Percentiles rank a stretch among this genome's conserved stretches.
phyloP scores from a whole-genome alignment of 176 grass and related monocot genomes.

The Juncus effusus region DNA sequence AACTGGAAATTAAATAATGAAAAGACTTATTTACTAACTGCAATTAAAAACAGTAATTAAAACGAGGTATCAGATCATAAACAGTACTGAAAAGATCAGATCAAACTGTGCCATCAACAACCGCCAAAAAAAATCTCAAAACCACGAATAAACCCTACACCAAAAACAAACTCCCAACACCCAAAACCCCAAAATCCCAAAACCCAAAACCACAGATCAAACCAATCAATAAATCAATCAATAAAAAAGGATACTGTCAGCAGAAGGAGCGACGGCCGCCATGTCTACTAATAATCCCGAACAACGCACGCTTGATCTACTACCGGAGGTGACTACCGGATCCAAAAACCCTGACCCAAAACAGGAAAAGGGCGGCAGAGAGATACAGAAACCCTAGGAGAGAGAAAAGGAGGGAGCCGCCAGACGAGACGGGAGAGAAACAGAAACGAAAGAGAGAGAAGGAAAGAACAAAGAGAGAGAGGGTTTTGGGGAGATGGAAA shows the following conservation, averaged over 20 bases:
- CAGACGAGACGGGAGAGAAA: constrained; percentile 5
- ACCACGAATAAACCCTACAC: constrained; percentile 22
- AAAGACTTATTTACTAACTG: not conserved
- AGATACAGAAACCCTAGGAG: constrained; percentile 60
- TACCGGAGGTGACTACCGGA: constrained; percentile 19
- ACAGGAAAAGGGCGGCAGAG: constrained; percentile 20
- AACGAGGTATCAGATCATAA: not conserved
- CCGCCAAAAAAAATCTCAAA: not conserved
- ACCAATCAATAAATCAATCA: not conserved
- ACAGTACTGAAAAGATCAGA: no score
- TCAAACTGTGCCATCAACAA: not conserved
- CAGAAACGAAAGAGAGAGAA: constrained; percentile 57
- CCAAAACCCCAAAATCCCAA: not conserved
- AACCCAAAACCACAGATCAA: constrained; percentile 17
- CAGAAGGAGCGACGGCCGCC: constrained; percentile 54
- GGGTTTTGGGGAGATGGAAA: constrained; percentile 46
- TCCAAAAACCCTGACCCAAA: constrained; percentile 30
- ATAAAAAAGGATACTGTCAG: constrained; percentile 84
- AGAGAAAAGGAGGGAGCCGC: constrained; percentile 7
- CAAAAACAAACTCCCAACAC: constrained; percentile 3
- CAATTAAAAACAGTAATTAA: constrained; percentile 9
- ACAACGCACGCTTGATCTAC: constrained; percentile 12
- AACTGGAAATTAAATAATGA: not conserved
- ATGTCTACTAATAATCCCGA: constrained; percentile 41
- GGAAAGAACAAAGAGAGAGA: not conserved